Evolutionary conservation across 805 yeast species (phyloP).

Genomic region (Metschnikowia drakensbergensis): DNA sequence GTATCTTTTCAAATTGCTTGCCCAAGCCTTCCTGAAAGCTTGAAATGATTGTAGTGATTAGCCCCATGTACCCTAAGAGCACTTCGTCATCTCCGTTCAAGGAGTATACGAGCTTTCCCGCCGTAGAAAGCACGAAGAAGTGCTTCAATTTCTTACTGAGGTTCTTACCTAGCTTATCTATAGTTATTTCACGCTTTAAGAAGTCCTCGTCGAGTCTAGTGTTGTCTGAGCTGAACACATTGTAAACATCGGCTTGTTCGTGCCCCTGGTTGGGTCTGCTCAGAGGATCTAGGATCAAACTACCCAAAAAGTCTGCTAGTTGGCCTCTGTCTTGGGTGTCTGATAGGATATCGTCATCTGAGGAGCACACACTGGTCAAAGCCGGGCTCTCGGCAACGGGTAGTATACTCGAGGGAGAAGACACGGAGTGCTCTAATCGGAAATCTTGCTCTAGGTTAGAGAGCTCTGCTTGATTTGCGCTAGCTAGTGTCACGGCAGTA

Average conservation of each 20-base stretch:
- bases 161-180: constrained; percentile 16
- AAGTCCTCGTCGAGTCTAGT: constrained; percentile 10
- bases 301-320: constrained; percentile 7
- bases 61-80: constrained; percentile 68
- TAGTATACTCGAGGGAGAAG: neutral
- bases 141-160: constrained; percentile 52
- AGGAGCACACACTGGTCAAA: constrained; percentile 5
- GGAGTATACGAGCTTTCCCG: constrained; percentile 87
- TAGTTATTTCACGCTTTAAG: constrained; percentile 9
- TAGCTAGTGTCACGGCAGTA: constrained; percentile 15
- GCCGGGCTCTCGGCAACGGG: constrained; percentile 7
- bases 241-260: neutral
- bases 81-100: constrained; percentile 68
- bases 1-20: constrained; percentile 48
- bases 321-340: constrained; percentile 6
- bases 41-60: constrained; percentile 73
- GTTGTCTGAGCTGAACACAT: constrained; percentile 11
- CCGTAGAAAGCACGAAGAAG: constrained; percentile 71
- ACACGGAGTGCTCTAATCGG: constrained; percentile 1
- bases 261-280: neutral
- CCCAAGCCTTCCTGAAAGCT: constrained; percentile 51
- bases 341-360: constrained; percentile 8
- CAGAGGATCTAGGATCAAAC: constrained; percentile 6
- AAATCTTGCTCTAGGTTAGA: constrained; percentile 6
- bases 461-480: constrained; percentile 13